These are phyloP conservation scores for Mortierella sp. DNA, from an alignment of 371 early-diverging fungal species.

Conservation along the genomic window DNA sequence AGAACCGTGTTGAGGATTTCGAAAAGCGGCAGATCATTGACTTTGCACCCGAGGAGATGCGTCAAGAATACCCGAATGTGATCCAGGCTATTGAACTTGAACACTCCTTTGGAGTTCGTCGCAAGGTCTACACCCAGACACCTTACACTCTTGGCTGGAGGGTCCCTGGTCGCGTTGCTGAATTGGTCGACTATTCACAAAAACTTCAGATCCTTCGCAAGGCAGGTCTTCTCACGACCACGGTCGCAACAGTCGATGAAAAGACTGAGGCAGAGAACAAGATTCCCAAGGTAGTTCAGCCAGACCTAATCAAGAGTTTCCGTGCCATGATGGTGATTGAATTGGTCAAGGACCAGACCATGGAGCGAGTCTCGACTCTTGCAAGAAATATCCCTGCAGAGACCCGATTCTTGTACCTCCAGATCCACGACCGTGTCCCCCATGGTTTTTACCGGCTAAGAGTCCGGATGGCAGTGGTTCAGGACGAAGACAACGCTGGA, in stretches of 20 bases:
- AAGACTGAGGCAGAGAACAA: not conserved
- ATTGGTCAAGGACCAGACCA: constrained; percentile 34
- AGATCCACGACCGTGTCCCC: constrained; percentile 32
- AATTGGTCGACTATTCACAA: constrained; percentile 30
- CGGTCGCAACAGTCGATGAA: too few relatives aligned
- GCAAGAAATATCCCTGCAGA: constrained; percentile 38
- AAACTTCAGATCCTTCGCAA: constrained; percentile 2
- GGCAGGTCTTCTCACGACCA: too few relatives aligned
- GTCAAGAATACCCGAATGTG: constrained; percentile 41
- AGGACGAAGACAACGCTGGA: constrained; percentile 8
- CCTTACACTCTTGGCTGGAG: constrained; percentile 47
- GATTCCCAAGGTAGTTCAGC: not conserved
- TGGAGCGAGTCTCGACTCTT: constrained; percentile 30
- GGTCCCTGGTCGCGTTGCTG: constrained; percentile 25
- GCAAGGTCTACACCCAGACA: constrained; percentile 35
- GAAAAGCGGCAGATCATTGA: not conserved
- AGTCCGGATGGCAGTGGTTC: constrained; percentile 41
- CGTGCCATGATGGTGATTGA: constrained; percentile 32
- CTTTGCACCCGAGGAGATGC: constrained; percentile 24
- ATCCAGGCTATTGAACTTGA: constrained; percentile 35
- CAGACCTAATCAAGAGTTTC: constrained; percentile 5
- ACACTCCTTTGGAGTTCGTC: constrained; percentile 34
- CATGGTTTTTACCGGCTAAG: constrained; percentile 27
- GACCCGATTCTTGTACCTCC: constrained; percentile 33
- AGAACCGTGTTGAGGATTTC: too few relatives aligned